Base-by-base conservation (phyloP, 495 filamentous ascomycete species). In the Xylaria cubensis region DNA sequence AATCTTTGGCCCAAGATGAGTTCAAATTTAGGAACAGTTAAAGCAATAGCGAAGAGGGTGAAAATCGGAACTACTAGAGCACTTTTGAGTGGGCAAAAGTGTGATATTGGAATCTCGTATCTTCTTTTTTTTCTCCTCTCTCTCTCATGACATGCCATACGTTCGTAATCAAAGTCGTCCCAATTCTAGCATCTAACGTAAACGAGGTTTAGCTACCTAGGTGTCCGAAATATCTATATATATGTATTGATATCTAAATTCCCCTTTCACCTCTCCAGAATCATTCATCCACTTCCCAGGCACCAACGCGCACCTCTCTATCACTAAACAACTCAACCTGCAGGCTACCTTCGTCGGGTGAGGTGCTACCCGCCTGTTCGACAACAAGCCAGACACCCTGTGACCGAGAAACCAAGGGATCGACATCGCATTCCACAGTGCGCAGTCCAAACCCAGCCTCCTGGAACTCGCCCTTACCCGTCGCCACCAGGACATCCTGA, bases 381-480 rank as follows among this genome's bases (percentile, higher is more conserved):
- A 97, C 82, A 17, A 97, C 92, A 69, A 97, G 80, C 91, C 92
- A 93, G 21, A 94, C 78, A 24, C 89, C 88, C n/a, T 84, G 84
- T 15, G 72, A 74, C 51, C 84, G 79, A 26, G 80, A 81, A 36
- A 48, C 36, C 15, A 77, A 75, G 0, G 92, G 92, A 15, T 86
- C 85, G 41, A 97, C 75, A 84, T 94, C 90, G 67, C 94, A 85
- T 72, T 94, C 92, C 15, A 86, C 83, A 0, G 90, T 91, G 12
- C 93, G 85, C 41, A 97, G 82, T 0, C 92, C 94, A 34, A 86
- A 86, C 4, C 86, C 84, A 1, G 89, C 84, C 78, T 95, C 92
- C 24, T 87, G 88, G 75, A 93, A 93, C 62, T 88, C 88, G 5
- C 92, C 93, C 53, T 73, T 32, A 82, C 85, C 62, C 7, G 88